Base-by-base conservation (phyloP, 805 yeast species). In the Candida germanica region DNA sequence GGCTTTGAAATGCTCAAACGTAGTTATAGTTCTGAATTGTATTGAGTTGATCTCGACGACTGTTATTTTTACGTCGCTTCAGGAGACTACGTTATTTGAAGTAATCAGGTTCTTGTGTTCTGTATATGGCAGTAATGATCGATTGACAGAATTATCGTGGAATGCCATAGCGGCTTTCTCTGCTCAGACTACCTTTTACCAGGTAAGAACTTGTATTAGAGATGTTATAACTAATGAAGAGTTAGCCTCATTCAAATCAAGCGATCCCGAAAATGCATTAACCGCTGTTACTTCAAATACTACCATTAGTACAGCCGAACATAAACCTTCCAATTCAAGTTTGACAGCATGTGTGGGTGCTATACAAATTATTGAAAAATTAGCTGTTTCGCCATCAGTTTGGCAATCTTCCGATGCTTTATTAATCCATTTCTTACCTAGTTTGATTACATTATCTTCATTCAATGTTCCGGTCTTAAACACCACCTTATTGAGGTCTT, bases 31-130 rank as follows among this genome's bases (percentile, higher is more conserved):
- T 15, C 51, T 50, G n/a, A 49, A 56, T 5, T 61, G 74, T 24
- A 50, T 75, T 7, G 58, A 54, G 3, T 40, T 74, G n/a, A 43
- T 79, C 6, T 66, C 69, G 29, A 56, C 74, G 0, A 56, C 71
- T 4, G 58, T 73, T 30, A 51, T 66, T 1, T 73, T 62, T 44
- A 79, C 80, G 1, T 48, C 56, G 18, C 46, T 79, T 3, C 83
- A 83, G 0, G 39, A 55, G 6, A 43, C 55, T 1, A 51, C 53
- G n/a, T 53, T 73, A 17, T 55, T 49, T 14, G 54, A 57, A 5
- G 54, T 66, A 1, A 50, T 78, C 3, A 65, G 64, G 35, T 62
- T 75, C 10, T 47, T 79, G 6, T 70, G 81, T 41, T 73, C 73
- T 2, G 56, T 71, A 1, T 53, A 64, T 20, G 54, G 63, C 1